Conservation (phyloP, 768 basidiomycete genomes). For the Lactarius hengduanensis region DNA sequence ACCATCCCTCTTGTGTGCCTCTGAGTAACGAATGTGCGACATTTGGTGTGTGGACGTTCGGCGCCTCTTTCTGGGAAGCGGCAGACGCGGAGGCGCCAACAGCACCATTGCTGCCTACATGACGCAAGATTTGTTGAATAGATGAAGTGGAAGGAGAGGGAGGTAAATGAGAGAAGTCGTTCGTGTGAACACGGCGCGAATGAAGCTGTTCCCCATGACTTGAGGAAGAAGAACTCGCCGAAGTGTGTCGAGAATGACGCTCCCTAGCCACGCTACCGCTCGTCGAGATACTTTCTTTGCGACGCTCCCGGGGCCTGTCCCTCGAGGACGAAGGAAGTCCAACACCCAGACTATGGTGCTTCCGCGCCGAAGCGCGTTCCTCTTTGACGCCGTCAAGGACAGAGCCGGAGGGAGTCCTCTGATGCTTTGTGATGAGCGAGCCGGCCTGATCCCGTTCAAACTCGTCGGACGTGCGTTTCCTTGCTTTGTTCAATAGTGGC, state of each 20-base stretch:
- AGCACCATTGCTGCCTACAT: slow-evolving; percentile 45
- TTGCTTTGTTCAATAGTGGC: slow-evolving; percentile 29
- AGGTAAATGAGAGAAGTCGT: slow-evolving; percentile 86
- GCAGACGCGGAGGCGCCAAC: slow-evolving; percentile 40
- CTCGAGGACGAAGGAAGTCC: slow-evolving; percentile 35
- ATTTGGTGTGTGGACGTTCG: slow-evolving; percentile 51
- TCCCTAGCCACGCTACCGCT: slow-evolving; percentile 29
- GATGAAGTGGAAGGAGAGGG: slow-evolving; percentile 90
- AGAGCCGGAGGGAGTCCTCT: slow-evolving; percentile 26
- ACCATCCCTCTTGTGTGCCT: slow-evolving; percentile 90
- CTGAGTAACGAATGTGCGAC: slow-evolving; percentile 84
- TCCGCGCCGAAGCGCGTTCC: slow-evolving; percentile 23
- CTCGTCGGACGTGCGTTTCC: slow-evolving; percentile 37
- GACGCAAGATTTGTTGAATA: slow-evolving; percentile 77
- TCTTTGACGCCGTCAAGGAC: slow-evolving; percentile 45
- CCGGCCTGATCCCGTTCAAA: slow-evolving; percentile 34
- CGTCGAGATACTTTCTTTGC: slow-evolving; percentile 36
- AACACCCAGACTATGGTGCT: slow-evolving; percentile 29
- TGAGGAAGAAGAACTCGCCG: slow-evolving; percentile 65
- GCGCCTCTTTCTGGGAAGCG: slow-evolving; percentile 41
- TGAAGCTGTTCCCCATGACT: slow-evolving; percentile 49
- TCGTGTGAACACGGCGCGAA: slow-evolving; percentile 62
- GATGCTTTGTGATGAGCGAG: slow-evolving; percentile 25
- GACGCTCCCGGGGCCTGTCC: slow-evolving; percentile 49
- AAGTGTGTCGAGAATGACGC: slow-evolving; percentile 62